Base-by-base conservation (phyloP, 306 rosid species). In the Sechiopsis laciniata region DNA sequence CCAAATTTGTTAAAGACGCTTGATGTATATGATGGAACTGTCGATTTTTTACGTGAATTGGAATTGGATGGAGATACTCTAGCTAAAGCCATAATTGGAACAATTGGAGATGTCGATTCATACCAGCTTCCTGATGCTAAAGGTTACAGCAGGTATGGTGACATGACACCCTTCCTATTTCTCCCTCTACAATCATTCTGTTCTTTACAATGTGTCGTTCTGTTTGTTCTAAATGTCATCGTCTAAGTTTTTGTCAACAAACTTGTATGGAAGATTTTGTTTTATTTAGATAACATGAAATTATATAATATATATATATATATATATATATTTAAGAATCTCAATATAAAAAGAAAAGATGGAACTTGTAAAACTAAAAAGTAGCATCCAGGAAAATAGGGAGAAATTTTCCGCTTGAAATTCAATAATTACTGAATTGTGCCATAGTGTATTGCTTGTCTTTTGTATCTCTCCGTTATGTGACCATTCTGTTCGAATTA, bases 41-140 rank as follows among this genome's bases (percentile, higher is more conserved):
- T 84, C 20, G 96, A 86, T 76, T 94, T 94, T 77, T 85, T 94
- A 40, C 86, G 91, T 29, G 87, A 84, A 60, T 64, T 91, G 78
- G 91, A 86, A 75, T 78, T 94, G 85, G 97, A 94, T 68, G 82
- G 82, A 3, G 92, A 88, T 55, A 82, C 96, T 75, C 87, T 94
- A 65, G 80, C 96, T 21, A 94, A 94, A 80, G 87, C 99, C 78
- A 88, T 94, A 69, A 94, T 94, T 66, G 99, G 99, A 78, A 94
- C 99, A 75, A 94, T 94, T 64, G 99, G 99, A 66, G 99, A 94
- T 60, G 89, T 94, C 20, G 99, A 94, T 79, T 70, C 99, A 10
- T 89, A 94, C 88, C 99, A 91, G 83, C 97, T 94, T 80, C 99
- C 99, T 59, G 99, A 94, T 82, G 99, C 99, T 80, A 94, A 94